Conservation (phyloP, 208 protist genomes). For the Leishmania arabica region DNA sequence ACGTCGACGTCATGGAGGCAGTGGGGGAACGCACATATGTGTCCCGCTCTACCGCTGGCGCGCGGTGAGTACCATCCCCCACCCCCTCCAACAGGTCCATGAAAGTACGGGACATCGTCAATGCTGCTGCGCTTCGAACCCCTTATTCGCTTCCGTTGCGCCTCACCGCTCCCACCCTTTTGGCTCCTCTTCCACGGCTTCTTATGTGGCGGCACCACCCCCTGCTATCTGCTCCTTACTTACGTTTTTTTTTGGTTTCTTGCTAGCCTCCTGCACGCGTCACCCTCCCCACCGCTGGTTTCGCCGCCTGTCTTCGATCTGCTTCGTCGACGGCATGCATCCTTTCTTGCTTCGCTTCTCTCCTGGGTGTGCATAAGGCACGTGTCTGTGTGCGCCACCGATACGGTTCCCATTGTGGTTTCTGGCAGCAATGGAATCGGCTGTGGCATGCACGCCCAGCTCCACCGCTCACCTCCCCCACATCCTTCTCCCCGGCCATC, state of each 20-base stretch:
- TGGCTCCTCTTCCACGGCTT: not conserved
- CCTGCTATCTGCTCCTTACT: not conserved
- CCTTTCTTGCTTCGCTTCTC: not conserved
- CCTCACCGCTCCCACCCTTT: not conserved
- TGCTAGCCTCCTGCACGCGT: not conserved
- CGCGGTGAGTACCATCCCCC: not conserved
- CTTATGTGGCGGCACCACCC: not conserved
- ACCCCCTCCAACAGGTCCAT: not conserved
- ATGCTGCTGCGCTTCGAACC: not conserved
- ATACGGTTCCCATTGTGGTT: not conserved
- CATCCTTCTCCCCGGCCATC: not conserved
- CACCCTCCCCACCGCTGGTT: not conserved
- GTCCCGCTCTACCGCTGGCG: not conserved
- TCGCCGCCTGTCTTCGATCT: not conserved
- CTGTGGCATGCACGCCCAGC: not conserved
- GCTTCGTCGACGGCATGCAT: not conserved
- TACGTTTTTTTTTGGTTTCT: not conserved
- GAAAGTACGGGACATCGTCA: not conserved
- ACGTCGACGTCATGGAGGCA: not conserved
- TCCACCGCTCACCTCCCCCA: not conserved
- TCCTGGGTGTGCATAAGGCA: not conserved
- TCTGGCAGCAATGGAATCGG: not conserved
- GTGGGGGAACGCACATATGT: not conserved
- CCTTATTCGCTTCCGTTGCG: not conserved
- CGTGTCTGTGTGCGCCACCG: not conserved